Evolutionary conservation across 306 rosid species (phyloP).

Genomic region (Pyrus betulifolia): DNA sequence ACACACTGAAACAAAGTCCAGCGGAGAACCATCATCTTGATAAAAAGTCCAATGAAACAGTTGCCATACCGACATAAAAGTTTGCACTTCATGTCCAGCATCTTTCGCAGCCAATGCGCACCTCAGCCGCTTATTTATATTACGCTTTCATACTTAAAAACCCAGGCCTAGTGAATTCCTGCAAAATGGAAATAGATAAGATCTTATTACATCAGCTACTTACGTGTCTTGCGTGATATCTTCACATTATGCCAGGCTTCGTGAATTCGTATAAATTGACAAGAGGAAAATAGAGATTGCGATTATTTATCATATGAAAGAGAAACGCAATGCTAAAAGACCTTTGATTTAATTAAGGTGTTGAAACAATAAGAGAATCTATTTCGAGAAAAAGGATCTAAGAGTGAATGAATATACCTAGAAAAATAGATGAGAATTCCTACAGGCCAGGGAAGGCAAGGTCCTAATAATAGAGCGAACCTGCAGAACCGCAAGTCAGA

Average conservation of each 20-base stretch:
- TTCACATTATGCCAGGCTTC: not conserved
- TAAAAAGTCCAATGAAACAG: conserved; percentile 2
- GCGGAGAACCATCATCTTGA: not conserved
- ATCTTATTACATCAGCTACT: not conserved
- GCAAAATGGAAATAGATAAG: conserved; percentile 2
- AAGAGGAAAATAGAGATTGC: not conserved
- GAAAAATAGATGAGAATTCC: conserved; percentile 20
- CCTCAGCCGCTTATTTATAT: conserved; percentile 3
- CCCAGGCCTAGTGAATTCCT: conserved; percentile 1
- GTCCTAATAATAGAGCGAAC: conserved; percentile 54
- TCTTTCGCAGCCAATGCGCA: not conserved
- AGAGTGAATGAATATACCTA: conserved; percentile 20
- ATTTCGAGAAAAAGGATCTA: not conserved
- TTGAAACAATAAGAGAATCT: not conserved
- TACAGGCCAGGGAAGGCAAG: conserved; percentile 10
- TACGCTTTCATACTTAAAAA: not conserved
- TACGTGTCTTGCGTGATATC: not conserved
- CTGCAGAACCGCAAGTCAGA: conserved; percentile 17
- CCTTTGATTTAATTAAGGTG: not conserved
- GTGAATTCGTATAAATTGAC: not conserved
- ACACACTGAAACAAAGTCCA: conserved; percentile 10
- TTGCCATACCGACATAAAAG: not conserved
- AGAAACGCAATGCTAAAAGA: not conserved
- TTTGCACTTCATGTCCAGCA: conserved; percentile 1
- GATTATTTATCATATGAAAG: not conserved